Evolutionary conservation across 768 basidiomycete genomes (phyloP), one percentile per base, ranked within the genome.

Genomic region (Polyporus arcularius): DNA sequence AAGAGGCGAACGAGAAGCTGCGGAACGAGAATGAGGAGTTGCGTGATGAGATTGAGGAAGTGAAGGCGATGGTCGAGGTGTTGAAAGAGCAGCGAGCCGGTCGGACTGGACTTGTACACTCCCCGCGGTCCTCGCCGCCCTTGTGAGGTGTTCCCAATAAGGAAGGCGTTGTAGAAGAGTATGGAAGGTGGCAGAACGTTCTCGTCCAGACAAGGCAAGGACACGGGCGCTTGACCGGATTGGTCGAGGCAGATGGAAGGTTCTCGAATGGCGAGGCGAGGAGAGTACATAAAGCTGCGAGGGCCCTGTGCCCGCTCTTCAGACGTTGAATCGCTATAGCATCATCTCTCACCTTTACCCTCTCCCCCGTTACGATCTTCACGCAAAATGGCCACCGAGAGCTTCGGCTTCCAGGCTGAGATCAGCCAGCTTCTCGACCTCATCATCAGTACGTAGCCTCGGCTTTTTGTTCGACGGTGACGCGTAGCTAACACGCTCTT

Each of bases 331-430:
- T 54, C 61, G 60, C 47, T 40, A 26, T 26, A 39, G 45, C 55
- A 53, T 48, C 21, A 15, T 18, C 39, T 53, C 52, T 41, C 52
- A 40, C 48, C 59, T 49, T 54, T 53, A 12, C 42, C 53, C 30
- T 53, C 53, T 58, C 40, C 62, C 58, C 21, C 62, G 15, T 69
- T 69, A 64, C 66, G 66, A 42, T 26, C 45, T 35, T 39, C 32
- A 42, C 28, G 41, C 63, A 74, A 74, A 77, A 89, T 90, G 89
- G 85, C 89, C 70, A 77, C 87, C 60, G 92, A 94, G 80, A 88
- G 86, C 80, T 94, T 94, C 77, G 92, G 92, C 76, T 96, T 96
- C 88, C 94, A 98, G 77, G 96, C 96, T 75, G 96, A 98, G 85
- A 98, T 99, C 87, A 91, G 89, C 76, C 97, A 98, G 80, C 84